These are phyloP conservation scores for Phytophthora gonapodyides DNA, from an alignment of 352 stramenopile species.

Conservation along the genomic window DNA sequence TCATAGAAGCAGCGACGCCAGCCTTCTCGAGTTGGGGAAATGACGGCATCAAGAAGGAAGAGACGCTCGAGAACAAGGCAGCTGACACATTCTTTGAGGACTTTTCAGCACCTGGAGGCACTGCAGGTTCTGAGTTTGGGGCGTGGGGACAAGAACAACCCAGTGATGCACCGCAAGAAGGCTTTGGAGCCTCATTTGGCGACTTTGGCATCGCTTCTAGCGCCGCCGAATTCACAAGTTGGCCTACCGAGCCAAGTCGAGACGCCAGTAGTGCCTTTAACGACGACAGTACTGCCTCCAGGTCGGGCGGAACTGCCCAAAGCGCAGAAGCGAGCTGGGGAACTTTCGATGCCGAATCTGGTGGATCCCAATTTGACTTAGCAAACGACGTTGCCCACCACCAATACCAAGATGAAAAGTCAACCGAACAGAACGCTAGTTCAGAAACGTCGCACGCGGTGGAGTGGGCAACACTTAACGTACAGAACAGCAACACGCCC, in stretches of 20 bases:
- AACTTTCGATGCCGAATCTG: no score
- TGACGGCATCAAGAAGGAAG: background rate
- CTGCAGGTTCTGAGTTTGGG: slow-evolving; percentile 1
- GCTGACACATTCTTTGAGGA: slow-evolving; percentile 1
- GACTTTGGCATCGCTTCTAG: background rate
- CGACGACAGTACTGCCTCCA: background rate
- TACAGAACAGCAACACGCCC: background rate
- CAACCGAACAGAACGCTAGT: no score
- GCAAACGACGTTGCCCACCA: no score
- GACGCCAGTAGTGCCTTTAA: background rate
- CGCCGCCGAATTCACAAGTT: background rate
- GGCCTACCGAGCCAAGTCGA: background rate
- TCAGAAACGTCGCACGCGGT: no score
- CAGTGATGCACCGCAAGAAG: background rate
- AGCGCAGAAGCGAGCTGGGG: no score
- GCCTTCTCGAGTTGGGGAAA: slow-evolving; percentile 12
- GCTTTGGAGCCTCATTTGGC: slow-evolving; percentile 2
- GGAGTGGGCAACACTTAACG: background rate
- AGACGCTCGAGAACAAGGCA: background rate
- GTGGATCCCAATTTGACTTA: no score
- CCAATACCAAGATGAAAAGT: no score
- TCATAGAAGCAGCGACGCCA: background rate
- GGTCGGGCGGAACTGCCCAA: no score
- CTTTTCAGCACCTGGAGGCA: slow-evolving; percentile 5
- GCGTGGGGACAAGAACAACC: background rate